Percentiles rank a stretch among this genome's conserved stretches.
Evolutionary conservation across 345 rosid species (phyloP).

Genomic region (Angophora floribunda): DNA sequence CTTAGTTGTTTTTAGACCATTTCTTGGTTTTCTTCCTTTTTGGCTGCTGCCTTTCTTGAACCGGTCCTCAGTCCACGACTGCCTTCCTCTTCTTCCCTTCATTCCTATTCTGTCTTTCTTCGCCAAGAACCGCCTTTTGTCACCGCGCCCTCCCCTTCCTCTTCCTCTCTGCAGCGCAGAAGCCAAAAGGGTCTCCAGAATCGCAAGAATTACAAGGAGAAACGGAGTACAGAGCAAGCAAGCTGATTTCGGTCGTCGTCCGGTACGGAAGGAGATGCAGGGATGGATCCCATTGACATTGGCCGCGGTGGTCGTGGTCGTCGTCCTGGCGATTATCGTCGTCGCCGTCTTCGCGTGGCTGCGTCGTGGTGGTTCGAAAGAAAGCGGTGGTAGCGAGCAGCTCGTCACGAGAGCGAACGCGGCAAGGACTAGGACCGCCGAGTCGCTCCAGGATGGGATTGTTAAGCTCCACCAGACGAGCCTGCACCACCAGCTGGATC

Average conservation of each 20-base stretch:
- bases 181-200: background rate
- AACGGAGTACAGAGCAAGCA: background rate
- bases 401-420: background rate
- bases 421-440: background rate
- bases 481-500: conserved; percentile 25
- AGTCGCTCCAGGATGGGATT: conserved; percentile 41
- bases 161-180: background rate
- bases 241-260: background rate
- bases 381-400: background rate
- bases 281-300: conserved; percentile 18
- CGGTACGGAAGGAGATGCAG: conserved; percentile 21
- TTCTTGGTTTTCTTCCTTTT: background rate
- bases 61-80: background rate
- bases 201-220: background rate
- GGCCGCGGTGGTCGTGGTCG: conserved; percentile 13
- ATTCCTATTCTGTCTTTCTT: background rate
- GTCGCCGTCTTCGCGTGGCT: conserved; percentile 27
- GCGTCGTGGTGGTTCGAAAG: conserved; percentile 19
- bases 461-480: conserved; percentile 47
- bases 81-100: background rate
- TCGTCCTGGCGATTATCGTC: conserved; percentile 7
- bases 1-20: background rate
- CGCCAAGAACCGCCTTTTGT: background rate
- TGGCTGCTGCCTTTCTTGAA: background rate
- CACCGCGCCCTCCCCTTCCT: background rate